These are phyloP conservation scores for Triadica sebifera DNA, from an alignment of 345 rosid species.

Conservation along the genomic window DNA sequence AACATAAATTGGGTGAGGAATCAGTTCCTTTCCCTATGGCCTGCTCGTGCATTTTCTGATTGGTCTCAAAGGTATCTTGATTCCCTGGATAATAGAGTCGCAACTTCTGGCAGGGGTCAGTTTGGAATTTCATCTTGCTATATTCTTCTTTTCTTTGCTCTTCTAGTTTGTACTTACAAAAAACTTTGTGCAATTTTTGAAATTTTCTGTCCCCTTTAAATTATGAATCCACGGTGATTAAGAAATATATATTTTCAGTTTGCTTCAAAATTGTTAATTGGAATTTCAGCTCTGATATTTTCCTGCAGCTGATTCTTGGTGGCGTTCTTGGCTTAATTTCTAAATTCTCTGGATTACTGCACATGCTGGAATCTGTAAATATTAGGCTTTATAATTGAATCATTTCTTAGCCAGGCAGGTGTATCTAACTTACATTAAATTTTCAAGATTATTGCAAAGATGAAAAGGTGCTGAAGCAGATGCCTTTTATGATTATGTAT, in stretches of 20 bases:
- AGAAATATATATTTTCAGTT: no score
- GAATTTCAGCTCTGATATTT: neutral
- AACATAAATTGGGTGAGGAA: slow-evolving; percentile 31
- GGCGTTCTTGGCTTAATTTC: slow-evolving; percentile 40
- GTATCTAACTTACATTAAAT: slow-evolving; percentile 1
- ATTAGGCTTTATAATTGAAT: neutral
- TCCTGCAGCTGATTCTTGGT: slow-evolving; percentile 39
- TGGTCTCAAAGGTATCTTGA: slow-evolving; percentile 29
- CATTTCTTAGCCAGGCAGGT: slow-evolving; percentile 9
- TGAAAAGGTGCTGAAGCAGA: neutral
- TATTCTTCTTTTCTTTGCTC: slow-evolving; percentile 9
- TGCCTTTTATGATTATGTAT: neutral
- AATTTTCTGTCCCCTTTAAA: neutral
- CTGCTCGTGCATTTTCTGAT: slow-evolving; percentile 36
- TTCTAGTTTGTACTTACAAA: neutral
- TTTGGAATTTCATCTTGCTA: slow-evolving; percentile 15
- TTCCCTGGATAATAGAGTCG: slow-evolving; percentile 17
- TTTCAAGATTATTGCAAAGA: neutral
- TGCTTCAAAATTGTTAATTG: neutral
- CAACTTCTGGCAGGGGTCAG: slow-evolving; percentile 26
- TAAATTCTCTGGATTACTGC: slow-evolving; percentile 2
- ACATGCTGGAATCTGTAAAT: neutral
- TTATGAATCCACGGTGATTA: neutral
- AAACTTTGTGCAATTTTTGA: neutral
- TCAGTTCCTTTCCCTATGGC: slow-evolving; percentile 28